Evolutionary conservation across 176 grass and related monocot genomes (phyloP).

Genomic region (Oryza coarctata): DNA sequence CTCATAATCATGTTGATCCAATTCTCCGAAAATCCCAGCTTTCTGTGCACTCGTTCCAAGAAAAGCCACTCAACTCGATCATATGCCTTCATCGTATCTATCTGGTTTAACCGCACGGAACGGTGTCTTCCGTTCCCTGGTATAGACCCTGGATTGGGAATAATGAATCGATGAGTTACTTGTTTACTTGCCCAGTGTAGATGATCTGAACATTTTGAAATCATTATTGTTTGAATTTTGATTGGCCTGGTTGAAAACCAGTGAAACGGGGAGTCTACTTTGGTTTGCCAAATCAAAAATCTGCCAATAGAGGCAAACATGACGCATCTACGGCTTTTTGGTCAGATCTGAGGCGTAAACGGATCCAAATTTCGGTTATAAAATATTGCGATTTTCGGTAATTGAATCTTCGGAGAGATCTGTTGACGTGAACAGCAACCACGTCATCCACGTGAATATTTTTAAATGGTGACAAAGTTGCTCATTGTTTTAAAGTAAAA

Average conservation of each 20-base stretch:
- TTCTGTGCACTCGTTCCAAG: too few species aligned
- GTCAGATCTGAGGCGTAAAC: background rate
- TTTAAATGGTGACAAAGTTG: background rate
- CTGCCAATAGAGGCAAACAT: background rate
- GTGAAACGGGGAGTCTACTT: background rate
- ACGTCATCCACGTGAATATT: background rate
- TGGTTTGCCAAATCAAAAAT: background rate
- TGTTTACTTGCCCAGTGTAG: background rate
- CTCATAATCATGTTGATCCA: too few species aligned
- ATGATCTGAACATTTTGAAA: background rate
- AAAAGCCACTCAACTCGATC: too few species aligned
- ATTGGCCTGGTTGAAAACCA: background rate
- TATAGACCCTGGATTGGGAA: background rate
- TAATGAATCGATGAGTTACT: background rate
- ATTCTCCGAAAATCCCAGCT: too few species aligned
- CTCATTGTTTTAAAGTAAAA: background rate
- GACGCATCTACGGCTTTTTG: background rate
- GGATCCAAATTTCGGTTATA: background rate
- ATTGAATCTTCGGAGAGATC: background rate
- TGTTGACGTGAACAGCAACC: constrained; percentile 16
- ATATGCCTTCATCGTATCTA: too few species aligned
- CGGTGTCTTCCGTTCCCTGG: too few species aligned
- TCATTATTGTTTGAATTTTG: background rate
- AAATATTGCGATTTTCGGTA: background rate
- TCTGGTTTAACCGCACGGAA: too few species aligned